Evolutionary conservation across 768 basidiomycete species (phyloP), one percentile per base, ranked within the genome.

Genomic region (Boletus pseudopeckii): DNA sequence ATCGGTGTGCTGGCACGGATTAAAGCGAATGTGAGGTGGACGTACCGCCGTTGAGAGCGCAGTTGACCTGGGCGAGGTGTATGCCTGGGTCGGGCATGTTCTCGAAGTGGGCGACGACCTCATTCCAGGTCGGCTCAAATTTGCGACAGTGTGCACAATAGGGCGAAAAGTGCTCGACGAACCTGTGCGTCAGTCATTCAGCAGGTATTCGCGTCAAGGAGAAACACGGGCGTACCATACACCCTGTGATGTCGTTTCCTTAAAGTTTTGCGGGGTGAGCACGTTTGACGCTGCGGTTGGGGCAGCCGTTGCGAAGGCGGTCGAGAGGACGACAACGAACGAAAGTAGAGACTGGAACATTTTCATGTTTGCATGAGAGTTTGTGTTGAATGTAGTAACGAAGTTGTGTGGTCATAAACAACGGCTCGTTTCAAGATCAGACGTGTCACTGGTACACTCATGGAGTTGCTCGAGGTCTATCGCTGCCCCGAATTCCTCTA

Each of bases 101-200:
- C 71, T 77, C 73, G 28, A 75, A 76, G 32, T 83, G 75, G 15
- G 73, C 69, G 7, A 81, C 83, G 7, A 96, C 74, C 45, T 83
- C 71, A 40, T 83, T 75, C 92, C 94, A 97, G 26, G 86, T 92
- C 0, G 93, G 87, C 10, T 83, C 84, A 60, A 97, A 96, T 0
- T 73, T 67, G 32, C 78, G 76, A 70, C 93, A 97, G 65, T 96
- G 93, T 5, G 70, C 66, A 62, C 94, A 97, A 64, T 85, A 86
- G 0, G 94, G 94, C 1, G 90, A 93, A 67, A 83, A 97, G 69
- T 90, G 87, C 62, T 96, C 92, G 45, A 96, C 75, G 54, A 95
- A 84, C 84, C 84, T 78, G 56, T 10, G 18, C 1, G 36, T 28
- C 5, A 15, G 24, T 38, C 20, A 13, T 11, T 37, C 28, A 34